Conservation (phyloP, 202 grass and related monocot species). For the Bolboschoenoplectus hybrid region DNA sequence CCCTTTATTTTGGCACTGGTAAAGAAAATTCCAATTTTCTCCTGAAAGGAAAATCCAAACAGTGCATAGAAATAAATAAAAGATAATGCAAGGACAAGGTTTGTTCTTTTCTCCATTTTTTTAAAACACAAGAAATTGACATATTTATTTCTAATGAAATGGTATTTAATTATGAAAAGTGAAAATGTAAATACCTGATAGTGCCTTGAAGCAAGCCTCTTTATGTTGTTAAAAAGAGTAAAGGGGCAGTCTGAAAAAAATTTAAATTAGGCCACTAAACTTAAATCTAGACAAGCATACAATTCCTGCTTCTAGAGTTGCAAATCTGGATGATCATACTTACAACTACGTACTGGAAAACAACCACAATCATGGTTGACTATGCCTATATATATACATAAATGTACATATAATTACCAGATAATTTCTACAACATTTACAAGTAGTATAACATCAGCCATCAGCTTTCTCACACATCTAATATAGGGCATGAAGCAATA, state of each 20-base stretch:
- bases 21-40: background rate
- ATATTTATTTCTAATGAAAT: background rate
- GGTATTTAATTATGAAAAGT: background rate
- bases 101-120: background rate
- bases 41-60: background rate
- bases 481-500: background rate
- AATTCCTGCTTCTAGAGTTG: background rate
- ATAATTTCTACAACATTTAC: slow-evolving; percentile 32
- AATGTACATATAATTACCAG: background rate
- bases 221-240: background rate
- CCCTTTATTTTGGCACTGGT: background rate
- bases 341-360: background rate
- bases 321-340: background rate
- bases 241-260: background rate
- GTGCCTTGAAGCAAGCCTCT: background rate
- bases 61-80: background rate
- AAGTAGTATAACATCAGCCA: background rate
- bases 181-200: background rate
- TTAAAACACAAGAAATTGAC: background rate
- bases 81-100: background rate
- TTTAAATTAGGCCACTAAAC: background rate
- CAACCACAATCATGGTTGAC: background rate
- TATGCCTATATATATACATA: slow-evolving; percentile 17
- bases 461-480: background rate
- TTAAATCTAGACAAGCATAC: background rate